Conservation (phyloP, 1,139 yeast genomes). For the Blastobotrys proliferans region DNA sequence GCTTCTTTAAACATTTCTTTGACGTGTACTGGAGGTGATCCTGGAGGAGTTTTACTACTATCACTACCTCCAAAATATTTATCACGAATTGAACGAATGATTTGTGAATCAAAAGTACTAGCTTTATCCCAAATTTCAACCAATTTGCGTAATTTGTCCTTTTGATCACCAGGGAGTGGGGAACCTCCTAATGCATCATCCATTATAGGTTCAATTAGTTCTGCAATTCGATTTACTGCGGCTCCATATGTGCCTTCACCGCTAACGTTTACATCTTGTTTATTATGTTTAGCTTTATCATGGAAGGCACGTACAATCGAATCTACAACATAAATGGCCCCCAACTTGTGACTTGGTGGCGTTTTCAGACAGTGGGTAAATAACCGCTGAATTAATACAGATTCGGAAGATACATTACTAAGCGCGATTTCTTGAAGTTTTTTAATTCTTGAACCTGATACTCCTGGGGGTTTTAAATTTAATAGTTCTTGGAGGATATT, state of each 20-base stretch:
- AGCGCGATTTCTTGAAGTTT: constrained; percentile 75
- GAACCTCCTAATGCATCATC: constrained; percentile 29
- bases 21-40: constrained; percentile 18
- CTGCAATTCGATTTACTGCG: constrained; percentile 49
- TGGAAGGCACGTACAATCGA: constrained; percentile 83
- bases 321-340: constrained; percentile 86
- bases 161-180: constrained; percentile 26
- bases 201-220: constrained; percentile 32
- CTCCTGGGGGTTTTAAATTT: constrained; percentile 82
- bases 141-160: constrained; percentile 71
- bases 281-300: constrained; percentile 62
- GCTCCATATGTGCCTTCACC: constrained; percentile 73
- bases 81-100: constrained; percentile 42
- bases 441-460: constrained; percentile 92
- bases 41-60: constrained; percentile 21
- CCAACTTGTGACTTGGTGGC: constrained; percentile 80
- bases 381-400: constrained; percentile 55
- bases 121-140: constrained; percentile 92
- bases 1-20: constrained; percentile 27
- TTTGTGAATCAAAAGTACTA: constrained; percentile 61
- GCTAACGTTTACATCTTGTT: constrained; percentile 43
- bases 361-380: constrained; percentile 68
- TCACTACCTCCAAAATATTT: constrained; percentile 15
- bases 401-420: constrained; percentile 59
- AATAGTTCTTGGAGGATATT: constrained; percentile 67